Evolutionary conservation across 2,329 filamentous ascomycete species (phyloP), one percentile per base, ranked within the genome.

Genomic region (Aspergillus sp.): DNA sequence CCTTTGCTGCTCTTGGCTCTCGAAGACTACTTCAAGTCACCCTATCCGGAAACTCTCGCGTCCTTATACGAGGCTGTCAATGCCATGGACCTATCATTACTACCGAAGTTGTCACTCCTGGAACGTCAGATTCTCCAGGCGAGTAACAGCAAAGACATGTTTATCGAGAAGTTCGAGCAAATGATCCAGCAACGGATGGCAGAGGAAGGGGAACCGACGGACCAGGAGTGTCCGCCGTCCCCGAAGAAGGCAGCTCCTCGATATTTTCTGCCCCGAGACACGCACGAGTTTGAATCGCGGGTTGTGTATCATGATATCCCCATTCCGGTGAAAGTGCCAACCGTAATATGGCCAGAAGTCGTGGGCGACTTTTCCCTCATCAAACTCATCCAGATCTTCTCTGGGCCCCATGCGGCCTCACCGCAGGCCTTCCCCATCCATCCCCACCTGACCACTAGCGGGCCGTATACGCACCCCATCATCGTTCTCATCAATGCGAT

Each of bases 361-460:
- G 94, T 99, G 14, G 94, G 94, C 56, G 94, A 99, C 73, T 99
- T 99, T 68, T 97, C 92, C 35, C 81, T 99, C 52, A 89, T 99
- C 74, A 97, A 97, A 71, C 84, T 99, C 49, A 96, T 99, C 59
- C 91, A 96, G 64, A 96, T 89, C 49, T 97, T 97, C 71, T 89
- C 90, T 41, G 85, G 86, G 10, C 81, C 89, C 16, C 93, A 97
- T 70, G 76, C 85, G n/a, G 87, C 90, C 62, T 83, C 87, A 9
- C 89, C 90, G 3, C 89, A 95, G 63, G 85, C 91, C 1, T 99
- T 97, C 67, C 76, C 87, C 4, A 78, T 91, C 41, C 94, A 99
- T 70, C 85, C 92, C 10, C 94, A 99, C 70, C 82, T 99, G 14
- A 99, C 94, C 1, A 97, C 93, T 3, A 92, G 89, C 65, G 94